Evolutionary conservation across 2,329 filamentous ascomycete genomes (phyloP), one percentile per base, ranked within the genome.

Genomic region (Aspergillus calidoustus): DNA sequence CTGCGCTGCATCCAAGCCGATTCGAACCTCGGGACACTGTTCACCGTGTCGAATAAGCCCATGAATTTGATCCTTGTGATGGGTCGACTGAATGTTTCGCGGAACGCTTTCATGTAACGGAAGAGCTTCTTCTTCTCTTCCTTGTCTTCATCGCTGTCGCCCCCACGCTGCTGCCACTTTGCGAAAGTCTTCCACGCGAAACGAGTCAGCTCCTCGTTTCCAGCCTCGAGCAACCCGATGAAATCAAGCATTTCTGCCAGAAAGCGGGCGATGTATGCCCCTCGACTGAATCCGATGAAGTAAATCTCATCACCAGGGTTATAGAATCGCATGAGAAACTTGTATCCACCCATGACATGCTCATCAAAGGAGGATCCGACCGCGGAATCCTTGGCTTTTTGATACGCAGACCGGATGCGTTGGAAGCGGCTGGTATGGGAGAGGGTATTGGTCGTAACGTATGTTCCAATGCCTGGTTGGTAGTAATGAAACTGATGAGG

Each of bases 231-330:
- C 0, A 96, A 81, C 1, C 92, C 92, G 58, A 95, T 88, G 67
- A 91, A 89, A 70, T 95, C 91, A 7, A 95, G 83, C 91, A 94
- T 94, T 71, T 95, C 91, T 0, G 91, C 91, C 0, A 92, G 78
- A 69, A 92, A 92, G 3, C 89, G 86, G 0, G 89, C 90, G 48
- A 90, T 89, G 69, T 92, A 92, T 1, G 89, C 84, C 19, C 90
- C 90, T 22, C 90, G 85, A 48, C 86, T 89, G 77, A 92, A 92
- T 0, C 90, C 90, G 62, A 91, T 91, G 76, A 91, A 86, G 72
- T 87, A 91, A 41, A 91, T 89, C 59, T 82, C 79, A 62, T 83
- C 80, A 11, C 81, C 81, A 0, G 85, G 83, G 49, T 82, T 82
- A 72, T 91, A 91, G 73, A 89, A 90, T 19, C 87, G 84, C 89